Percentiles rank a stretch among this genome's conserved stretches.
These are phyloP conservation scores for Curvularia sp. DNA, from an alignment of 2,329 filamentous ascomycete genomes.

Conservation along the genomic window DNA sequence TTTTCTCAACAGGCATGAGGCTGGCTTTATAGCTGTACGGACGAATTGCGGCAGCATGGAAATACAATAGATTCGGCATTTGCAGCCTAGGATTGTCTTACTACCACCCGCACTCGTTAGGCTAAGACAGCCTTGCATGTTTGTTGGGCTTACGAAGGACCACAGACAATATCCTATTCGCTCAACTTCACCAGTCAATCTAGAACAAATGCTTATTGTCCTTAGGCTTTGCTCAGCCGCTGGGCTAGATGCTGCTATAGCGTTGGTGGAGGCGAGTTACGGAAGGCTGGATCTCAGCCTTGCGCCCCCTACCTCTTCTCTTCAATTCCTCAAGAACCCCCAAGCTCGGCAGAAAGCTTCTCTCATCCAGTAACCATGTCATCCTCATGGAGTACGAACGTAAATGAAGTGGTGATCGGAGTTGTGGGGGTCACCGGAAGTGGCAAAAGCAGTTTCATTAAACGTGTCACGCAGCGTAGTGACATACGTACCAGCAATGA, in stretches of 20 bases:
- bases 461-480: background rate
- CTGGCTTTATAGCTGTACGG: background rate
- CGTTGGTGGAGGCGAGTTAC: background rate
- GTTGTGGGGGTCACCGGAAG: background rate
- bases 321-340: background rate
- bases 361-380: background rate
- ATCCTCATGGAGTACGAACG: background rate
- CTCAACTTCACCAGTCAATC: background rate
- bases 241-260: background rate
- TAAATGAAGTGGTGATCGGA: background rate
- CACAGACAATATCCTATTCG: background rate
- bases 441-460: background rate
- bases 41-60: background rate
- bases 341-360: background rate
- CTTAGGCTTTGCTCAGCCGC: background rate
- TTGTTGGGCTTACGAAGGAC: background rate
- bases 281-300: background rate
- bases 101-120: background rate
- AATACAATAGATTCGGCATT: background rate
- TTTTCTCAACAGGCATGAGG: background rate
- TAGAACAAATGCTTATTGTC: background rate
- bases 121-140: background rate
- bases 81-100: background rate
- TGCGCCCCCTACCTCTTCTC: background rate
- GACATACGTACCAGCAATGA: background rate